Evolutionary conservation across 2,329 filamentous ascomycete species (phyloP).

Genomic region (Conoideocrella luteorostrata): DNA sequence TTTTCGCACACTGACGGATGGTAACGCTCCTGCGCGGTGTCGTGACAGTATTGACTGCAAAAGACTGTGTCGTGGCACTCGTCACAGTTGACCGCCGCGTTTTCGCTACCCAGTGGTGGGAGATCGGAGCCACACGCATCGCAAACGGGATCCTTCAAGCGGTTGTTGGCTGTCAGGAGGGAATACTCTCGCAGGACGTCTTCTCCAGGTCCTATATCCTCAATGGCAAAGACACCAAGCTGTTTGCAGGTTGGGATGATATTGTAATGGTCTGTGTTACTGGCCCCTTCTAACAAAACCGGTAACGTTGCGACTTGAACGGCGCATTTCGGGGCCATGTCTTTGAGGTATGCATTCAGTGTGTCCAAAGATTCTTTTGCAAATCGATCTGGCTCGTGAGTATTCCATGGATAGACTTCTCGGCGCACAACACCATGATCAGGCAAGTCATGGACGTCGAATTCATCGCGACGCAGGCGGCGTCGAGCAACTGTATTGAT

Average conservation of each 20-base stretch:
- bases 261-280: constrained; percentile 41
- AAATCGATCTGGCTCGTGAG: constrained; percentile 63
- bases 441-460: constrained; percentile 52
- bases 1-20: constrained; percentile 61
- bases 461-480: constrained; percentile 38
- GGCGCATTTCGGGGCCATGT: constrained; percentile 73
- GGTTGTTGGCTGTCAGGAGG: constrained; percentile 81
- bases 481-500: constrained; percentile 48
- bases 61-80: constrained; percentile 62
- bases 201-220: constrained; percentile 72
- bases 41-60: constrained; percentile 54
- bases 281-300: constrained; percentile 53
- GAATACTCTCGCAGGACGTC: constrained; percentile 75
- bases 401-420: constrained; percentile 66
- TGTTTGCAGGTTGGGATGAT: constrained; percentile 60
- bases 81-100: constrained; percentile 46
- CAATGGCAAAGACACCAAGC: constrained; percentile 82
- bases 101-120: constrained; percentile 48
- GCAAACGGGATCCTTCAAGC: constrained; percentile 78
- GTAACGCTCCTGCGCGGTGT: constrained; percentile 52
- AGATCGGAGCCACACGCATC: constrained; percentile 79
- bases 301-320: constrained; percentile 73
- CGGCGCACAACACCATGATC: constrained; percentile 64
- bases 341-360: constrained; percentile 63
- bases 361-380: constrained; percentile 61